phyloP scores from a whole-genome alignment of 2,329 filamentous ascomycete genomes.

The Microdochium bolleyi region DNA sequence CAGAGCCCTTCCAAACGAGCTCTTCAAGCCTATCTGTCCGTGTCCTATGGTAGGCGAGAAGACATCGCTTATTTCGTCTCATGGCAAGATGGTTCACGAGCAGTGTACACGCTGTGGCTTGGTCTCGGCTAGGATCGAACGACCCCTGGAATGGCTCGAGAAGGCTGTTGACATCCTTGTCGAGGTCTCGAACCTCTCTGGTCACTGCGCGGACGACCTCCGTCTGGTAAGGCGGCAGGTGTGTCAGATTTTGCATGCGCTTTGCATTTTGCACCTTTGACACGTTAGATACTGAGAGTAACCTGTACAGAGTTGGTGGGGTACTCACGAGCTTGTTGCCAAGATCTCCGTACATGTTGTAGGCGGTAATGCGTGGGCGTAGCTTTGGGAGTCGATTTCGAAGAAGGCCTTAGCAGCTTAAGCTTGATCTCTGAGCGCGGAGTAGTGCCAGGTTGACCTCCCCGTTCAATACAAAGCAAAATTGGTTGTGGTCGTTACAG shows the following conservation, averaged over 20 bases:
- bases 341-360: constrained; percentile 75
- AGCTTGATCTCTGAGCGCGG: no score
- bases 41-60: constrained; percentile 88
- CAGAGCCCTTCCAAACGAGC: constrained; percentile 84
- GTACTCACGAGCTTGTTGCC: constrained; percentile 70
- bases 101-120: constrained; percentile 77
- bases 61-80: constrained; percentile 90
- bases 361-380: neutral
- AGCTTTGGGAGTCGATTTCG: no score
- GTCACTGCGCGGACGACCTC: constrained; percentile 83
- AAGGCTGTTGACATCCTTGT: constrained; percentile 73
- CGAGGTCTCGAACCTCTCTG: constrained; percentile 86
- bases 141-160: constrained; percentile 76
- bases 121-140: constrained; percentile 78
- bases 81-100: constrained; percentile 93
- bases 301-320: neutral
- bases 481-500: no score
- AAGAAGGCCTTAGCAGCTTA: no score
- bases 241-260: constrained; percentile 76
- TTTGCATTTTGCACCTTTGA: constrained; percentile 87
- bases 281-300: neutral
- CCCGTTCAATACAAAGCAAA: no score
- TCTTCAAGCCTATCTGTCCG: constrained; percentile 88
- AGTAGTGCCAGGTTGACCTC: no score
- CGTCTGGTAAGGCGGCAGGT: constrained; percentile 86